Evolutionary conservation across 78 protist genomes (phyloP).

Genomic region (Tieghemostelium lacteum): DNA sequence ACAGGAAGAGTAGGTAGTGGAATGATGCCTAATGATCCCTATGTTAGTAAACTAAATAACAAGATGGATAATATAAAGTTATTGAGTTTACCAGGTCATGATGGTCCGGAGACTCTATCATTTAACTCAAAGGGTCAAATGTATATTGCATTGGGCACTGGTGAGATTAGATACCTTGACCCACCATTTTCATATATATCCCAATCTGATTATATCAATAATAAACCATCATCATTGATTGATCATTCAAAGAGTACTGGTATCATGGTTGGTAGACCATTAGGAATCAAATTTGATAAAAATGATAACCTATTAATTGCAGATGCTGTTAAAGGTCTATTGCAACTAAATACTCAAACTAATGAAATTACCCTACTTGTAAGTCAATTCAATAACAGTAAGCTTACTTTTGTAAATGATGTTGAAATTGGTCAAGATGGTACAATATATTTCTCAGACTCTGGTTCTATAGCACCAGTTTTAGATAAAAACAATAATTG

Average conservation of each 20-base stretch:
- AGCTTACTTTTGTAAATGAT: slow-evolving; percentile 47
- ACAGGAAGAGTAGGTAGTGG: not conserved
- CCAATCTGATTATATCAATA: not conserved
- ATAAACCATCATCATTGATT: not conserved
- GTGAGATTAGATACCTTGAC: slow-evolving; percentile 21
- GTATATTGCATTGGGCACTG: slow-evolving; percentile 11
- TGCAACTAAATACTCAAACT: not conserved
- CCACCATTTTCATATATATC: not conserved
- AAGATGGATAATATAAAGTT: not conserved
- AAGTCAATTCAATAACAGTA: not conserved
- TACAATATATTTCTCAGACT: slow-evolving; percentile 44
- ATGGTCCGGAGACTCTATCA: not conserved
- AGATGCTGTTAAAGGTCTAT: slow-evolving; percentile 57
- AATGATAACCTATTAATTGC: slow-evolving; percentile 57
- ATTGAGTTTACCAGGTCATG: not conserved
- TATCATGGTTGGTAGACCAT: slow-evolving; percentile 35
- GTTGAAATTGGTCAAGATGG: slow-evolving; percentile 7
- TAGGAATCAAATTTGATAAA: slow-evolving; percentile 42
- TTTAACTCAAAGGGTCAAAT: not conserved
- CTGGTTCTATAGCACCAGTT: not conserved
- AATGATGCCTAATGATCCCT: too few species aligned
- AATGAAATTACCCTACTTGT: not conserved
- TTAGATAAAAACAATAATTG: slow-evolving; percentile 34
- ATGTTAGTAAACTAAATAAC: too few species aligned
- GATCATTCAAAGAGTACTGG: not conserved